Conservation (phyloP, 768 basidiomycete species). For the Holtermannia corniformis region DNA sequence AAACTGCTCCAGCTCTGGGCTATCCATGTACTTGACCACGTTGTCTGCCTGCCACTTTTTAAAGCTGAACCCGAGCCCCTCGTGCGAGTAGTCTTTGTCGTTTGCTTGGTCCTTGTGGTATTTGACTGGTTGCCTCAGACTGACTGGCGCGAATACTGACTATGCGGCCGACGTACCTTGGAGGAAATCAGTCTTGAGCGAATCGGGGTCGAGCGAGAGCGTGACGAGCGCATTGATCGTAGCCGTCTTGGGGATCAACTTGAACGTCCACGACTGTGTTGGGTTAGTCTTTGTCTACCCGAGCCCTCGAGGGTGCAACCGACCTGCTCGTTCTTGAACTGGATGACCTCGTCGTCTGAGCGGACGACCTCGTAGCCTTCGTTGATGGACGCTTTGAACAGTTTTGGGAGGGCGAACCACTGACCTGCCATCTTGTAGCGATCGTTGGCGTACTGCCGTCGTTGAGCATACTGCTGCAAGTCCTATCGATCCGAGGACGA, state of each 20-base stretch:
- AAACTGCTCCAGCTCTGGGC: constrained; percentile 27
- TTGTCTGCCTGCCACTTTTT: constrained; percentile 45
- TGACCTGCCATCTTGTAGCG: constrained; percentile 45
- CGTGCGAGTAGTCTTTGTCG: constrained; percentile 45
- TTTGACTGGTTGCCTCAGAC: constrained; percentile 24
- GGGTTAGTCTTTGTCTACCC: background rate
- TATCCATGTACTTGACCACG: constrained; percentile 25
- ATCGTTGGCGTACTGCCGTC: constrained; percentile 16
- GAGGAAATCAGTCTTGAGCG: constrained; percentile 45
- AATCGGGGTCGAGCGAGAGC: constrained; percentile 43
- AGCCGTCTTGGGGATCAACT: constrained; percentile 41
- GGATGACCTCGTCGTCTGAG: constrained; percentile 43
- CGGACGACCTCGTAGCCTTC: constrained; percentile 42
- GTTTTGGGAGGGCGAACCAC: constrained; percentile 45
- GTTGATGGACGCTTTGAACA: constrained; percentile 43
- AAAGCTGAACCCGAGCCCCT: constrained; percentile 44
- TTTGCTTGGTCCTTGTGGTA: constrained; percentile 46
- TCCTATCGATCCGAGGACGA: no score
- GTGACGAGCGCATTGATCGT: constrained; percentile 46
- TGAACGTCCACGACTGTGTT: constrained; percentile 44
- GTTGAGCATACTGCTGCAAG: constrained; percentile 39
- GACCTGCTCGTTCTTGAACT: constrained; percentile 47
- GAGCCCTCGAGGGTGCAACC: no score
- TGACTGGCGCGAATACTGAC: background rate
- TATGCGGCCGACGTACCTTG: constrained; percentile 8